These are phyloP conservation scores for Polysphondylium violaceum DNA, from an alignment of 78 protist genomes.

Conservation along the genomic window DNA sequence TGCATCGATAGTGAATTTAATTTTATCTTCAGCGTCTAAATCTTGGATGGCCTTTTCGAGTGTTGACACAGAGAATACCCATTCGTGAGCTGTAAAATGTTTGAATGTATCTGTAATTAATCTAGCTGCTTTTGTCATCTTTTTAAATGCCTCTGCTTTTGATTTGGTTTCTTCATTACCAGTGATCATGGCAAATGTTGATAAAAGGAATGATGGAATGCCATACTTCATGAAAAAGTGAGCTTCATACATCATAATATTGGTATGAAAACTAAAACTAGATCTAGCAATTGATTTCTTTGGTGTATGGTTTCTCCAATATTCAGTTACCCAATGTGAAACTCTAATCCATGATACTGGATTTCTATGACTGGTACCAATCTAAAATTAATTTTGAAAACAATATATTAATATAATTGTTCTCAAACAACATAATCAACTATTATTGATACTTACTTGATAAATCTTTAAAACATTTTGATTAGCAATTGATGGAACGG, in stretches of 20 bases:
- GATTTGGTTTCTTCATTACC: constrained; percentile 74
- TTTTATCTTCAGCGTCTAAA: constrained; percentile 45
- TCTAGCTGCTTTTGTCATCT: constrained; percentile 67
- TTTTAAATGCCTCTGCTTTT: constrained; percentile 65
- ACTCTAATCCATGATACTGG: constrained; percentile 79
- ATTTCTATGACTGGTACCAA: constrained; percentile 81
- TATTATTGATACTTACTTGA: constrained; percentile 36
- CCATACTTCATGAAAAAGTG: constrained; percentile 65
- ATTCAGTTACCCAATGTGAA: constrained; percentile 75
- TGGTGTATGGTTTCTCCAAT: constrained; percentile 78
- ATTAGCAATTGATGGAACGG: constrained; percentile 49
- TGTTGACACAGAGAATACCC: constrained; percentile 69
- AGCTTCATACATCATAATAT: constrained; percentile 52
- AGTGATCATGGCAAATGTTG: constrained; percentile 16
- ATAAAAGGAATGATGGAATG: constrained; percentile 57
- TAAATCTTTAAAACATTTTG: constrained; percentile 53
- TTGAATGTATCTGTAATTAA: constrained; percentile 76
- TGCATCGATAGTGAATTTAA: constrained; percentile 53
- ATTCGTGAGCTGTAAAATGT: constrained; percentile 85
- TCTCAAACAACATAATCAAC: background rate
- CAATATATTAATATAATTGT: background rate
- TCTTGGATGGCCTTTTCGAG: constrained; percentile 48
- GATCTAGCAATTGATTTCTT: constrained; percentile 44
- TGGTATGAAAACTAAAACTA: constrained; percentile 51
- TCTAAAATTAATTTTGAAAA: background rate